phyloP scores from a whole-genome alignment of 805 yeast species.

The Cyberlindnera mrakii region DNA sequence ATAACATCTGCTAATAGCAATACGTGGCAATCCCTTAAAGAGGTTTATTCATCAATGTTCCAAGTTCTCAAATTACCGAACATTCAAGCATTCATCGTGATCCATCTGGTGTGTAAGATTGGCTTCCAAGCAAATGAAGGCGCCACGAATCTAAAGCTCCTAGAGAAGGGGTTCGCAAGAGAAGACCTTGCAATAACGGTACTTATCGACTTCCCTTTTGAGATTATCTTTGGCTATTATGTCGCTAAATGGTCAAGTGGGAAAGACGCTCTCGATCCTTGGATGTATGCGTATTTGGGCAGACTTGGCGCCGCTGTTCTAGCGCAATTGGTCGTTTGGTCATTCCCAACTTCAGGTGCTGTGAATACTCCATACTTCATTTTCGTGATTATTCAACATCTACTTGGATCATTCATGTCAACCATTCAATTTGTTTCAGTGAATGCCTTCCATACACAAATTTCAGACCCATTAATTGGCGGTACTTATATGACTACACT shows the following conservation, averaged over 20 bases:
- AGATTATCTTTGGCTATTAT: conserved; percentile 89
- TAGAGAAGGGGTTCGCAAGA: conserved; percentile 87
- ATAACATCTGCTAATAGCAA: conserved; percentile 21
- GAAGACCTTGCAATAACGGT: conserved; percentile 94
- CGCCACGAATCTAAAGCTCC: conserved; percentile 83
- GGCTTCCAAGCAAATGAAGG: conserved; percentile 97
- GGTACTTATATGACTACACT: conserved; percentile 97
- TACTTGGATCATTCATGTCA: conserved; percentile 84
- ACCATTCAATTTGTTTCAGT: conserved; percentile 94
- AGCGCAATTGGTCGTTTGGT: conserved; percentile 67
- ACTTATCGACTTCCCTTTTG: conserved; percentile 92
- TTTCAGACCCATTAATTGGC: conserved; percentile 93
- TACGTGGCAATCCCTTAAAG: conserved; percentile 29
- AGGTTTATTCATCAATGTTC: conserved; percentile 62
- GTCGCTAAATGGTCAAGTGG: conserved; percentile 95
- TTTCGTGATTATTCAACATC: conserved; percentile 75
- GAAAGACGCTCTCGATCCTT: conserved; percentile 68
- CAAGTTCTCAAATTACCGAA: conserved; percentile 63
- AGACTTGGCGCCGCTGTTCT: conserved; percentile 67
- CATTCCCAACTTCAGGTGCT: conserved; percentile 54
- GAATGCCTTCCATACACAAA: conserved; percentile 89
- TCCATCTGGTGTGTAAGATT: conserved; percentile 76
- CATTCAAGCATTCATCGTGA: conserved; percentile 65
- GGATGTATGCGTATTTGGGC: conserved; percentile 86
- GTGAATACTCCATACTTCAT: conserved; percentile 53